Percentiles rank a stretch among this genome's conserved stretches.
phyloP scores from a whole-genome alignment of 2,329 filamentous ascomycete genomes.

The Pyricularia sp. region DNA sequence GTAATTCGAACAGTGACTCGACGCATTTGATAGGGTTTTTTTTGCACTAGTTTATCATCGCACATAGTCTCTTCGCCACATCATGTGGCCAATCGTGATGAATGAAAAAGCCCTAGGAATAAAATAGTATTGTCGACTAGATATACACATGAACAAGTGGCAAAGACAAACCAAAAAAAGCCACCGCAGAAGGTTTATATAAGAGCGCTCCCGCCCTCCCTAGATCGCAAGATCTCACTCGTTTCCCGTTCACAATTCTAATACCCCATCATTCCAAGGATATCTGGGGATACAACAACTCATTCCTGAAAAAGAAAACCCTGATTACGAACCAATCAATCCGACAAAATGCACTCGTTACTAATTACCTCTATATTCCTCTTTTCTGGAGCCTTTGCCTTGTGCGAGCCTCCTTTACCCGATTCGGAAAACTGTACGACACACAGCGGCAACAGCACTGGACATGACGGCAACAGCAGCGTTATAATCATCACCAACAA shows the following conservation, averaged over 20 bases:
- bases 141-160: too few relatives aligned
- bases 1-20: too few relatives aligned
- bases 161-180: background rate
- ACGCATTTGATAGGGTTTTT: too few relatives aligned
- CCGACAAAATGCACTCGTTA: background rate
- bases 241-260: background rate
- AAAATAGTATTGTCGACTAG: too few relatives aligned
- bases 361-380: background rate
- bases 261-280: background rate
- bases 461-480: background rate
- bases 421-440: background rate
- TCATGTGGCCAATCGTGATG: too few relatives aligned
- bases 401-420: background rate
- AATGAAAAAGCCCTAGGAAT: too few relatives aligned
- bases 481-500: background rate
- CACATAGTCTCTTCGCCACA: too few relatives aligned
- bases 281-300: background rate
- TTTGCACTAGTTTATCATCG: too few relatives aligned
- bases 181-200: background rate
- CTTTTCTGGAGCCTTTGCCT: background rate
- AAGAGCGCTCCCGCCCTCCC: background rate
- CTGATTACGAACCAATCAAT: background rate
- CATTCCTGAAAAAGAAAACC: too few relatives aligned
- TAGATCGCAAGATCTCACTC: background rate
- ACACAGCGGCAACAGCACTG: too few relatives aligned